Evolutionary conservation across 768 basidiomycete species (phyloP), one percentile per base, ranked within the genome.

Genomic region (Pleurotus giganteus): DNA sequence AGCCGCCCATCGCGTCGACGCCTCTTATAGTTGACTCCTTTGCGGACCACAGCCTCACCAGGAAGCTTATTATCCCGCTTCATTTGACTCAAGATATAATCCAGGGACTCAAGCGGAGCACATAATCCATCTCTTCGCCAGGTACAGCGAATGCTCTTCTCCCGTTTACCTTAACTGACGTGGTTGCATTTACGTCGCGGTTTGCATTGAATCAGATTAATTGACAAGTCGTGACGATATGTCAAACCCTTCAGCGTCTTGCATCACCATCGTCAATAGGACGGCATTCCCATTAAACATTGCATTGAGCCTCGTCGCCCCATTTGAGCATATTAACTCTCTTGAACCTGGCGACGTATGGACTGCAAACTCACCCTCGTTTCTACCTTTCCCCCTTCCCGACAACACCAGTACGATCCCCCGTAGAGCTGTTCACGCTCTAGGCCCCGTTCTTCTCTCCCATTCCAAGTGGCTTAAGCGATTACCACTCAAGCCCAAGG

Each of bases 241-340:
- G 49, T 51, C 49, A 13, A 21, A 24, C 12, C 34, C 49, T n/a
- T 51, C 34, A 37, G 9, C 31, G n/a, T 52, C 56, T n/a, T 24
- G 34, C 28, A 45, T 57, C 21, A 27, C 51, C 37, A 34, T 57
- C 42, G 31, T 51, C 49, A 57, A 57, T 19, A 41, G 27, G 41
- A 57, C 56, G 12, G 50, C 56, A 1, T 57, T 57, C 34, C 56
- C 56, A n/a, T 39, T 57, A 41, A 57, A 57, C 43, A 46, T 57
- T 21, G 56, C 49, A 28, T 32, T 57, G 17, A 51, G 43, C 43
- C 29, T 37, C 29, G 26, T 57, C 43, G 47, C 42, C n/a, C 50
- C 56, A 19, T 51, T 57, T 32, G 28, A 51, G 41, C 43, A 57
- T 26, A 52, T 28, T 13, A 57, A 57, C 27, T 13, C 56, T 4